A percentile compares a stretch with the other conserved stretches of the same genome.
These are phyloP conservation scores for Metschnikowia baotianmanensis DNA, from an alignment of 805 yeast species.

Conservation along the genomic window DNA sequence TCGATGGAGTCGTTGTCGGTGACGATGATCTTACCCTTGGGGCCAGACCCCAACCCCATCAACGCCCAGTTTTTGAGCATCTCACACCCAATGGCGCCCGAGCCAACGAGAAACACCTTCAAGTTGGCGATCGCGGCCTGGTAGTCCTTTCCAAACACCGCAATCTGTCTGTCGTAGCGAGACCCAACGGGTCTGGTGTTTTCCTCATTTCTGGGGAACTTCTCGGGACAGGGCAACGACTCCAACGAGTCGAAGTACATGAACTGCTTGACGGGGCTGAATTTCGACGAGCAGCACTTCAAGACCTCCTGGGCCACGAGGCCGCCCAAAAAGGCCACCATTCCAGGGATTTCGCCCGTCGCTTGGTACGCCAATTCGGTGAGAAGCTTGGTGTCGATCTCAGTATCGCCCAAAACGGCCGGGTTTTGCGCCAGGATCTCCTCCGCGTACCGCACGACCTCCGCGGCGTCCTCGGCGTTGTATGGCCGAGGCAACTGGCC, in stretches of 20 bases:
- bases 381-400: constrained; percentile 62
- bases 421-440: constrained; percentile 58
- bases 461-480: constrained; percentile 70
- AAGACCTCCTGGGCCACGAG: constrained; percentile 94
- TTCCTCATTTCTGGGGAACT: constrained; percentile 62
- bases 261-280: constrained; percentile 89
- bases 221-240: constrained; percentile 66
- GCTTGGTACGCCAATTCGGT: constrained; percentile 80
- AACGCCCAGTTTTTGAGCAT: constrained; percentile 98
- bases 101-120: constrained; percentile 87
- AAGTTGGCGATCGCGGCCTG: constrained; percentile 73
- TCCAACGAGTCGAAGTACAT: constrained; percentile 93
- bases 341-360: constrained; percentile 86
- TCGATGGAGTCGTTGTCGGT: constrained; percentile 97
- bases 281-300: constrained; percentile 93
- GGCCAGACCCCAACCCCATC: constrained; percentile 92
- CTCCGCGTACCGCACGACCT: constrained; percentile 57
- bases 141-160: constrained; percentile 82
- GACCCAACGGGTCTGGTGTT: constrained; percentile 73
- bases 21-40: constrained; percentile 75
- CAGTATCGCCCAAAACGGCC: constrained; percentile 52
- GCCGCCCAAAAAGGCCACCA: constrained; percentile 90
- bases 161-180: constrained; percentile 93
- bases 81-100: constrained; percentile 99
- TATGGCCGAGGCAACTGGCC: constrained; percentile 75